Base-by-base conservation (phyloP, 1,284 basidiomycete genomes). In the Vanrija sp. region DNA sequence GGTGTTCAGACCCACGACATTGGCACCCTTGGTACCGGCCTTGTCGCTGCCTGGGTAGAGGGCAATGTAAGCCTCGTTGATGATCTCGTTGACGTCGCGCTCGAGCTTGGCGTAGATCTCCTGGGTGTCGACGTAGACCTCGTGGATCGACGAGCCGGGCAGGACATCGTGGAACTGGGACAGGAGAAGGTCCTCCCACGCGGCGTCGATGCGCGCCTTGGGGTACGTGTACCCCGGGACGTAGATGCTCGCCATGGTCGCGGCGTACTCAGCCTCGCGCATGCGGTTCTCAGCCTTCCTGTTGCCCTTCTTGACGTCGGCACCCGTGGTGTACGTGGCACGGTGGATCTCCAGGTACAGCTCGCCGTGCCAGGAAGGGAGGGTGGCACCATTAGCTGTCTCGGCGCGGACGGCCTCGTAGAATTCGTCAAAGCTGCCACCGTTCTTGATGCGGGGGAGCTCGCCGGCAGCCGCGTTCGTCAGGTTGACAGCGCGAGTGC, bases 121-220 rank as follows among this genome's bases (percentile, higher is more conserved):
- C 6, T 47, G 9, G 26, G 43, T 46, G 43, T 64, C 62, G 6
- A 55, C 45, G 9, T 57, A 52, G 15, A 87, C 72, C 59, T 69
- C 67, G 14, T 61, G 63, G 55, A 92, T 91, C 0, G 88, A 85
- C 48, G 89, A 91, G 9, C 91, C 92, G 34, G 91, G 91, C 44
- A 96, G 84, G 42, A 94, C 90, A 85, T 73, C 89, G 66, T 91
- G 89, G 82, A 91, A 92, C 80, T 93, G 91, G 67, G 90, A 88
- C 42, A 91, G 74, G 28, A 91, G 76, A 12, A 91, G 84, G 66
- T 91, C 91, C 78, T 95, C 90, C 93, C 93, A 97, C 42, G 83
- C 83, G 53, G 84, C 82, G 64, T 95, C 88, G 58, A 97, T 84
- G 60, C 25, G 54, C 21, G 82, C 74, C 68, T 92, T 94, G 6